Conservation (phyloP, 768 basidiomycete genomes). For the Clavaria fumosa region DNA sequence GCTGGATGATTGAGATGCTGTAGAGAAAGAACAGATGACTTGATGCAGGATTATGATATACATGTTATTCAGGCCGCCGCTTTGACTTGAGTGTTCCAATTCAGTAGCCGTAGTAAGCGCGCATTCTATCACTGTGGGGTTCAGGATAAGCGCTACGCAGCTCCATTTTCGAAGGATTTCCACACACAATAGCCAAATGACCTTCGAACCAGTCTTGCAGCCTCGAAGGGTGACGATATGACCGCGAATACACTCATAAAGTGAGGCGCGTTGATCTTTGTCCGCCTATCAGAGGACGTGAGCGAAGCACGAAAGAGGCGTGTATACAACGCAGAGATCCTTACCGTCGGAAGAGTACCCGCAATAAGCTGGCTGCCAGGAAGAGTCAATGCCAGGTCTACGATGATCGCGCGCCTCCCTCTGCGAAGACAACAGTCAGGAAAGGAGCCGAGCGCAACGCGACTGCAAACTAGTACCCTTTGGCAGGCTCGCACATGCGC, state of each 20-base stretch:
- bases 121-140: constrained; percentile 40
- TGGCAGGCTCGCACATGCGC: constrained; percentile 77
- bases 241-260: constrained; percentile 77
- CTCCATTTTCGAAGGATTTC: not conserved
- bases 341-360: constrained; percentile 60
- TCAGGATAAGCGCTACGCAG: constrained; percentile 4
- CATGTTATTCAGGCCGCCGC: not conserved
- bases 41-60: not conserved
- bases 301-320: constrained; percentile 8
- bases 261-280: constrained; percentile 67
- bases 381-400: constrained; percentile 69
- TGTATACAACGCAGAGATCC: constrained; percentile 11
- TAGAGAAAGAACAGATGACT: not conserved
- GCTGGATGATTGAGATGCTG: constrained; percentile 5
- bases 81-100: constrained; percentile 1
- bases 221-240: constrained; percentile 84
- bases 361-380: constrained; percentile 81
- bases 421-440: constrained; percentile 11
- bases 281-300: constrained; percentile 39
- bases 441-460: not conserved
- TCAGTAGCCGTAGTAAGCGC: constrained; percentile 50
- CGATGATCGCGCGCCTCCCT: constrained; percentile 68
- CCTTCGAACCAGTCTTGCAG: constrained; percentile 82
- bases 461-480: constrained; percentile 33
- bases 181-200: constrained; percentile 73